Conservation (phyloP, 805 yeast genomes). For the Spathaspora girioi region DNA sequence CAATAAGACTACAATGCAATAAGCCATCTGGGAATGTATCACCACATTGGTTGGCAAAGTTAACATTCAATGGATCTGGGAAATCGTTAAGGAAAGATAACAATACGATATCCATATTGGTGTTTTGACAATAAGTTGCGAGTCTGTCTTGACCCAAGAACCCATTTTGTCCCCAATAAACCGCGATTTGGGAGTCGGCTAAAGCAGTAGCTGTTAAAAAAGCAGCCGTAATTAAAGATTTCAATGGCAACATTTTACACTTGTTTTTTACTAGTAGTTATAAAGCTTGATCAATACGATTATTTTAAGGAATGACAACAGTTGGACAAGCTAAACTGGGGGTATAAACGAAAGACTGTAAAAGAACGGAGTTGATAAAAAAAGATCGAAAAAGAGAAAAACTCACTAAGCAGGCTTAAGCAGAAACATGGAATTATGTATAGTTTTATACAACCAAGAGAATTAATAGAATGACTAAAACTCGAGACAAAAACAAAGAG, state of each 20-base stretch:
- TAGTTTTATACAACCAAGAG: no score
- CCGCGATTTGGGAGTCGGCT: conserved; percentile 14
- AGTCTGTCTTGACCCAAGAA: conserved; percentile 24
- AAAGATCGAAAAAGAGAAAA: neutral
- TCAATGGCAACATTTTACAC: conserved; percentile 8
- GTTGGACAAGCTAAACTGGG: neutral
- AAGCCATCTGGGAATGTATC: conserved; percentile 33
- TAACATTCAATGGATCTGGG: conserved; percentile 30
- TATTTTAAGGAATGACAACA: neutral
- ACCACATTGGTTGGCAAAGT: conserved; percentile 19
- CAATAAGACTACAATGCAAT: conserved; percentile 36
- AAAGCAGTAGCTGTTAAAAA: conserved; percentile 6
- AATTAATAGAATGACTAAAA: neutral
- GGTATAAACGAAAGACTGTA: neutral
- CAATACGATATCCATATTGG: conserved; percentile 64
- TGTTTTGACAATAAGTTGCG: conserved; percentile 54
- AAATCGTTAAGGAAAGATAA: conserved; percentile 65
- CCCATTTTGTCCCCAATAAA: conserved; percentile 21
- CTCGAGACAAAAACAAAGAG: neutral
- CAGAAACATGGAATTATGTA: no score
- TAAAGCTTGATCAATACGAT: neutral
- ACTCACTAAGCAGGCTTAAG: no score
- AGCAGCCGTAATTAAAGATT: conserved; percentile 9
- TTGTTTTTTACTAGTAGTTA: neutral
- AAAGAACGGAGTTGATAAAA: neutral